Evolutionary conservation across 2,329 filamentous ascomycete genomes (phyloP), one percentile per base, ranked within the genome.

Genomic region (Scorias spongiosa): DNA sequence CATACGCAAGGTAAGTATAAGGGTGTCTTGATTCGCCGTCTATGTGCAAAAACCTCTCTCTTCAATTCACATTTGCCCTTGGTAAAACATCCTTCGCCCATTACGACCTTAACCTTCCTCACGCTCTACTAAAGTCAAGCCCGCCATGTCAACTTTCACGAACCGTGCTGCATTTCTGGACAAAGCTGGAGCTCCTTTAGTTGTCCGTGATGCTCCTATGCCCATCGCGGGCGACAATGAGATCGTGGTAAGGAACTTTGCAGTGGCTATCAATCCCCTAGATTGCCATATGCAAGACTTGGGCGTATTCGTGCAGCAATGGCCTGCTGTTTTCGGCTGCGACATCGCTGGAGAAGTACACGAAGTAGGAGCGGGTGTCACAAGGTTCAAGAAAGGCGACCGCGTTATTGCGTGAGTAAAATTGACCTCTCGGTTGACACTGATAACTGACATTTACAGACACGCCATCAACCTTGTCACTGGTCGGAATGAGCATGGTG

Each of bases 191-290:
- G 2, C 11, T 12, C 38, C 38, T 17, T 32, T 39, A 9, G 45
- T 54, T 36, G 51, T 64, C 30, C 54, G 48, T n/a, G 40, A 54
- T 11, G 55, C 57, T 12, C 52, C 57, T 1, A 50, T 59, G 42
- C 60, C 61, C 18, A 55, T 50, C 39, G 53, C 63, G 15, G 54
- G 48, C 8, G 43, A 54, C 17, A 49, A 57, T 30, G 55, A 64
- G 29, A 43, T 65, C 41, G 49, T 65, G 10, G 49, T 65, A 43
- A 57, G 56, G 44, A 60, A 59, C 51, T 48, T 54, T 41, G 60
- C 61, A 9, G 40, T 62, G 10, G 61, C 63, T 8, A 57, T 64
- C 45, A 65, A 65, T 44, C 63, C 63, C 1, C 59, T 62, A 1
- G 63, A 65, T 48, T 60, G 59, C 56, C 61, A 62, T 43, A 57